phyloP scores from a whole-genome alignment of 306 rosid species.

The Mucuna pruriens region DNA sequence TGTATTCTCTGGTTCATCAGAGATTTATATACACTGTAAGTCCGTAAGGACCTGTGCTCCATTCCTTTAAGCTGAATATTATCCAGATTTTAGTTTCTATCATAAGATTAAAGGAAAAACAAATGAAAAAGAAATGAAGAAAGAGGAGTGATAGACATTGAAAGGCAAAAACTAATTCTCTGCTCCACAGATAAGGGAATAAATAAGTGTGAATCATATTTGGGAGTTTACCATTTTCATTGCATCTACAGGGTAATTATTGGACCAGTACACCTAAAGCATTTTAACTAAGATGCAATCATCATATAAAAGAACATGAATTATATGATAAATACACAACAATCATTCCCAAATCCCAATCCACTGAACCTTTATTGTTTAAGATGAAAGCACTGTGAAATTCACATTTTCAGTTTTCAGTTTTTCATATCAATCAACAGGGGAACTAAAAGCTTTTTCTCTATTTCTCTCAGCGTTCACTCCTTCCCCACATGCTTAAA shows the following conservation, averaged over 20 bases:
- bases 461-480: background rate
- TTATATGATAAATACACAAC: background rate
- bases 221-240: background rate
- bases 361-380: background rate
- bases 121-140: slow-evolving; percentile 5
- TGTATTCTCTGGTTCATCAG: background rate
- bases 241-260: background rate
- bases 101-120: slow-evolving; percentile 16
- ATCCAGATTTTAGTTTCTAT: background rate
- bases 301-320: background rate
- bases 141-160: background rate
- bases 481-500: background rate
- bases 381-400: slow-evolving; percentile 3
- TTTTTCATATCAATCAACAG: slow-evolving; percentile 7
- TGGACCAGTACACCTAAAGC: background rate
- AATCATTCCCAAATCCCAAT: background rate
- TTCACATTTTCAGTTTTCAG: slow-evolving; percentile 15
- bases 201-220: background rate
- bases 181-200: background rate
- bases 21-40: background rate
- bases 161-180: background rate
- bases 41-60: background rate
- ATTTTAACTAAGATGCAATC: background rate
- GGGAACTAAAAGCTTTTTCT: slow-evolving; percentile 8
- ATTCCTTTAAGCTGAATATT: background rate